These are phyloP conservation scores for Dioszegia crocea DNA, from an alignment of 768 basidiomycete genomes.

Conservation along the genomic window DNA sequence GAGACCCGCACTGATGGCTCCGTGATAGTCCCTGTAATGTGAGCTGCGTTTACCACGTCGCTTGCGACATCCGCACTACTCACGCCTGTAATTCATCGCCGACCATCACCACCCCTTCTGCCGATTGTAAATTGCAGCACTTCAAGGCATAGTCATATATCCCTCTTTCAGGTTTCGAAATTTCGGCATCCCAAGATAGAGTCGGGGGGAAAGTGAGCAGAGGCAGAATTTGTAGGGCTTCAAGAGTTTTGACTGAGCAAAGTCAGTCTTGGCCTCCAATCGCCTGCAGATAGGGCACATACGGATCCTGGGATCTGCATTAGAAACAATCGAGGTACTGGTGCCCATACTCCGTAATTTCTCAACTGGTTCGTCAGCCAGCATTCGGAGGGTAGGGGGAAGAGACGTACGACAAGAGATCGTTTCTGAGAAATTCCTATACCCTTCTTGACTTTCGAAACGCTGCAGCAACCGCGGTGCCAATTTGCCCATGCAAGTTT, in stretches of 20 bases:
- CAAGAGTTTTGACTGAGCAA: constrained; percentile 40
- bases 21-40: constrained; percentile 37
- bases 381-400: background rate
- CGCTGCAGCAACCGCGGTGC: constrained; percentile 34
- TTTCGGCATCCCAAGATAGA: constrained; percentile 39
- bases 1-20: constrained; percentile 29
- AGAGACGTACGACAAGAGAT: constrained; percentile 26
- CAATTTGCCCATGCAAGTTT: constrained; percentile 16
- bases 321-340: constrained; percentile 39
- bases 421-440: constrained; percentile 42
- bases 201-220: constrained; percentile 35
- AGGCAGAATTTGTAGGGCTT: constrained; percentile 28
- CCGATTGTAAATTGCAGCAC: constrained; percentile 14
- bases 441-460: constrained; percentile 42
- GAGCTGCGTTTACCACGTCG: too few species aligned
- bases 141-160: constrained; percentile 38
- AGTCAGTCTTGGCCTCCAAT: too few species aligned
- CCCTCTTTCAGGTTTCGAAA: constrained; percentile 33
- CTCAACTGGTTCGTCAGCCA: too few species aligned
- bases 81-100: constrained; percentile 48
- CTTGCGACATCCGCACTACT: too few species aligned
- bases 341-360: constrained; percentile 26
- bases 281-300: too few species aligned
- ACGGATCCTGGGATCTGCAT: constrained; percentile 47
- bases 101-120: constrained; percentile 42